Base-by-base conservation (phyloP, 169 alveolate genomes). In the Blepharisma undulans region DNA sequence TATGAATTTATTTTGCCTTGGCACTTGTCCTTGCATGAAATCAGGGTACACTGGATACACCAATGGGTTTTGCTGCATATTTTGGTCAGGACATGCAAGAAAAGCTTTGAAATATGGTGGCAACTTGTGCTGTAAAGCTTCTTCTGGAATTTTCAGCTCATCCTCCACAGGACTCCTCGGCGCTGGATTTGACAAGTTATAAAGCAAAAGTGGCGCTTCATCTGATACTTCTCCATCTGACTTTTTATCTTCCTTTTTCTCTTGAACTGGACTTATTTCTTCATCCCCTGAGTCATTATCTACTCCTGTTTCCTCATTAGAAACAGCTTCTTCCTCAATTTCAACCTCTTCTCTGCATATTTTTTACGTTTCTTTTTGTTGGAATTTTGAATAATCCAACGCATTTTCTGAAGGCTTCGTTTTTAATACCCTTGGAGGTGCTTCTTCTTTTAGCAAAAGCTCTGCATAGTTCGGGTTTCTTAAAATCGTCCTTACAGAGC, bases 391-490 rank as follows among this genome's bases (percentile, higher is more conserved):
- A 48, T 48, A 48, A 48, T 48, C 66, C 7, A 48, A 18, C 21
- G 66, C 60, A 25, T 29, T 78, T 29, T 32, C 66, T 29, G 25
- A 7, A 78, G 29, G 29, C 21, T 82, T 22, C 14, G 22, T 1
- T 82, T 82, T 82, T 30, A 32, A 2, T 6, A 82, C 25, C 48
- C 89, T 82, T 22, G 89, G 89, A 33, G 89, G 89, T 22, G 89
- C 89, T 59, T 82, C 71, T 82, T 82, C 89, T 86, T 86, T 22
- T 72, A 86, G 29, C 21, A 86, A 8, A 12, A 86, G 27, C 14
- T 86, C 80, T 29, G 91, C 36, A 71, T 25, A 61, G 29, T 61
- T 72, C 12, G 91, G 91, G 72, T 86, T 72, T 86, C 91, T 86
- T 60, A 86, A 36, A 18, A 86, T 86, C 1, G 84, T 86, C 34